Percentiles rank a stretch among this genome's conserved stretches.
These are phyloP conservation scores for Diophrys sp. DNA, from an alignment of 73 alveolate genomes.

Conservation along the genomic window DNA sequence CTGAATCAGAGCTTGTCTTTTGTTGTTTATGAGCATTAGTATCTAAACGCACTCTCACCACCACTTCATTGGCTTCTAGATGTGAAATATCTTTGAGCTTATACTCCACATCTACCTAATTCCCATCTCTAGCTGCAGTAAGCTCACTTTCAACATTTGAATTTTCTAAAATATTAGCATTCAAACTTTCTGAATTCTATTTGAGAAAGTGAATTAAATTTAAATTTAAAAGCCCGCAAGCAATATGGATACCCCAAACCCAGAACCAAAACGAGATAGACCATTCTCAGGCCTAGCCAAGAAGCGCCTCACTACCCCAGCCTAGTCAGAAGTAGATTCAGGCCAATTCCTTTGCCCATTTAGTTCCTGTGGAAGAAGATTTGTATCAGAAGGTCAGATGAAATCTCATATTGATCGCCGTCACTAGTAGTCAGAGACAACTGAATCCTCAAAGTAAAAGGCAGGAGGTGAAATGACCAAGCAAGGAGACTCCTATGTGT, in stretches of 20 bases:
- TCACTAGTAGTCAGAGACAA: slow-evolving; percentile 19
- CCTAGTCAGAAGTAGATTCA: neutral
- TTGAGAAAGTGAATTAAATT: neutral
- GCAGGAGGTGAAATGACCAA: neutral
- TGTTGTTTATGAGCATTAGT: no score
- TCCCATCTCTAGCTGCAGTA: no score
- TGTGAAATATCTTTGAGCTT: no score
- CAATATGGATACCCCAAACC: slow-evolving; percentile 1
- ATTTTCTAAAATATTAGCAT: neutral
- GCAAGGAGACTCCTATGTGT: no score
- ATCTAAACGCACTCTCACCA: no score
- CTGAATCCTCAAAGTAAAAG: slow-evolving; percentile 39
- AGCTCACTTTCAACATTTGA: no score
- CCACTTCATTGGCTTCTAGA: no score
- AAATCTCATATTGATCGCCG: slow-evolving; percentile 49
- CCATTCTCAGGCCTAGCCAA: slow-evolving; percentile 1
- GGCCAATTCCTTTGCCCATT: slow-evolving; percentile 26
- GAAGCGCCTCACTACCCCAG: neutral
- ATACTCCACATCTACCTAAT: no score
- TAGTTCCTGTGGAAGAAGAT: slow-evolving; percentile 54
- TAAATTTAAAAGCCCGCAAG: neutral
- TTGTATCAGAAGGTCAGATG: slow-evolving; percentile 38
- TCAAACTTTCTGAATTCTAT: neutral
- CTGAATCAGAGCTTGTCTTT: no score
- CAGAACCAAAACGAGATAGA: neutral